Evolutionary conservation across 345 rosid genomes (phyloP), one percentile per base, ranked within the genome.

Genomic region (Melastoma malabathricum): DNA sequence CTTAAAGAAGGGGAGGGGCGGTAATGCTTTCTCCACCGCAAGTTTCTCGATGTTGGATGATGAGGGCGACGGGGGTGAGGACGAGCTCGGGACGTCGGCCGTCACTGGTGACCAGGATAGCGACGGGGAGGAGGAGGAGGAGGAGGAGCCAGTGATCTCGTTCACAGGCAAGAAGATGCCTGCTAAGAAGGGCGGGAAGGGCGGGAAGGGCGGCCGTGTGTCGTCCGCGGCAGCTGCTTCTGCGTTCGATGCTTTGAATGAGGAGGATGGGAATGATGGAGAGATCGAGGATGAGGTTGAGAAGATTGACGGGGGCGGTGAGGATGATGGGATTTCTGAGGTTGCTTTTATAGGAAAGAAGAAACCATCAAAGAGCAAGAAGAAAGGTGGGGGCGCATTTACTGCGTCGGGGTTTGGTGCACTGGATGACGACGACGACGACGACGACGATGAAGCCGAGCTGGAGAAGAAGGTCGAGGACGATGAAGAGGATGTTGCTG

Each of bases 121-220:
- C 53, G 61, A 62, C 10, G 77, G 61, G n/a, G 82, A 59, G 18
- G 79, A 70, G 27, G 76, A 59, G 54, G 70, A 63, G 1, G n/a
- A n/a, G n/a, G n/a, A n/a, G n/a, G n/a, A n/a, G n/a, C n/a, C n/a
- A n/a, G 69, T 58, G 18, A 57, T 65, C 31, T 70, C 63, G 29
- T 62, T 72, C 51, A 47, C 61, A 0, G 83, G 83, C 51, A 73
- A 76, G 73, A 74, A 72, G 66, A 79, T 73, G 59, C 55, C 75
- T 29, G 47, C 60, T 6, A 75, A 72, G n/a, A n/a, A n/a, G n/a
- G n/a, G n/a, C n/a, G n/a, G n/a, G 65, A 73, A 68, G 57, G 38
- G 50, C 15, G 72, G 66, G 52, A 59, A 56, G 47, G 55, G 62
- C 18, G 72, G 75, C 63, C 64, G 68, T 68, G 41, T 52, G 31